A percentile compares a stretch with the other conserved stretches of the same genome.
Evolutionary conservation across 305 asterid species (phyloP).

Genomic region (Solanum chacoense): DNA sequence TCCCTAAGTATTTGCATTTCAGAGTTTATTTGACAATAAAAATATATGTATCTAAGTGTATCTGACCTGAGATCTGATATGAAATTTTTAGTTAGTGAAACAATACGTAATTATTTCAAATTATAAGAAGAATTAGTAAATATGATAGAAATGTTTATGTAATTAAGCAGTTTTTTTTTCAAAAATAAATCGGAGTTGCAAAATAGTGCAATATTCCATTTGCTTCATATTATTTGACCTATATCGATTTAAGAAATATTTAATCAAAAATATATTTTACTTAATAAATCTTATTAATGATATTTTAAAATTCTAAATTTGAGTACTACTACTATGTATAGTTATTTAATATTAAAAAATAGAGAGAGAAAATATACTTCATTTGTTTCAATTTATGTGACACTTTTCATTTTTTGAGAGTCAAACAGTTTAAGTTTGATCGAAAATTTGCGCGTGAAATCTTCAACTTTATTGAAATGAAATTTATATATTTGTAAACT

Average conservation of each 20-base stretch:
- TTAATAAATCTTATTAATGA: too few species aligned
- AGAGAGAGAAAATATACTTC: background rate
- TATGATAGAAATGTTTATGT: background rate
- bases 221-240: too few species aligned
- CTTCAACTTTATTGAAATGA: too few species aligned
- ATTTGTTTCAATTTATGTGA: too few species aligned
- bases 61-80: background rate
- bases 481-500: too few species aligned
- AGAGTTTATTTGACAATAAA: background rate
- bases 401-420: background rate
- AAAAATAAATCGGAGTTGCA: background rate
- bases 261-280: too few species aligned
- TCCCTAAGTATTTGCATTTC: too few species aligned
- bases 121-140: background rate
- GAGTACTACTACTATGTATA: background rate
- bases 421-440: background rate
- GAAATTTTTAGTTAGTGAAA: background rate
- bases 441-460: too few species aligned
- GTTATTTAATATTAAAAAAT: background rate
- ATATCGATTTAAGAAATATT: background rate
- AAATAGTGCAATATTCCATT: background rate
- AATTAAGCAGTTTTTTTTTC: background rate
- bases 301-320: background rate
- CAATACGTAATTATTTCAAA: background rate
- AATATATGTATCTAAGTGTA: background rate